Evolutionary conservation across 257 asterid genomes (phyloP).

Genomic region (Nicotiana obtusifolia): DNA sequence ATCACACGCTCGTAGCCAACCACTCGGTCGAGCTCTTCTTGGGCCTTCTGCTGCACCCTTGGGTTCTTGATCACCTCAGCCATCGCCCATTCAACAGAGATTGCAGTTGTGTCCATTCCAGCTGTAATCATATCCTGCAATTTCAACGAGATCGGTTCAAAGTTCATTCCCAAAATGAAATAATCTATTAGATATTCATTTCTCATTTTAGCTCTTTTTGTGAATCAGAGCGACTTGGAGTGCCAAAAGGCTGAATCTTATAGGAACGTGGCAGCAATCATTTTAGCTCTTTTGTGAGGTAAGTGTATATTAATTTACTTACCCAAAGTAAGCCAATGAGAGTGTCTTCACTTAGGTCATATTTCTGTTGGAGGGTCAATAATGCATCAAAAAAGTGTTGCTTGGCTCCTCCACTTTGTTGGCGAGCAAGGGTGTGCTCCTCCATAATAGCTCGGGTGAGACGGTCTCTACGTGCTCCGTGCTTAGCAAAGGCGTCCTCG

Average conservation of each 20-base stretch:
- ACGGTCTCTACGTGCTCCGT: conserved; percentile 50
- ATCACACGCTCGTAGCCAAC: conserved; percentile 44
- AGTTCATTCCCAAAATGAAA: neutral
- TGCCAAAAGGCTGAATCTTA: neutral
- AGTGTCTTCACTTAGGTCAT: conserved; percentile 75
- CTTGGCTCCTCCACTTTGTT: conserved; percentile 45
- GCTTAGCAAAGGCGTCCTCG: conserved; percentile 57
- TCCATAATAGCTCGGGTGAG: conserved; percentile 65
- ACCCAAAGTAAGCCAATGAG: conserved; percentile 79
- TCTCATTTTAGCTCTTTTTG: neutral
- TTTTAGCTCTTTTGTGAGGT: neutral
- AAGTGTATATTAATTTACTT: conserved; percentile 11
- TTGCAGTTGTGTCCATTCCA: conserved; percentile 70
- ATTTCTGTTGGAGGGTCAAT: conserved; percentile 48
- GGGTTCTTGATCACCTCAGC: conserved; percentile 74
- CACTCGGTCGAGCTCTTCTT: conserved; percentile 62
- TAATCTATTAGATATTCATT: neutral
- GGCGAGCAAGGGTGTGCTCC: conserved; percentile 59
- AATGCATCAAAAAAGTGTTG: conserved; percentile 69
- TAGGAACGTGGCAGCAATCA: neutral
- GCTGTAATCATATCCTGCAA: conserved; percentile 74
- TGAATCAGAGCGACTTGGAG: neutral
- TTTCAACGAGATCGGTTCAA: neutral
- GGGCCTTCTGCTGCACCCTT: conserved; percentile 58
- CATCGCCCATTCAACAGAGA: conserved; percentile 86